Conservation (phyloP, 352 stramenopile genomes). For the Saprolegnia diclina region DNA sequence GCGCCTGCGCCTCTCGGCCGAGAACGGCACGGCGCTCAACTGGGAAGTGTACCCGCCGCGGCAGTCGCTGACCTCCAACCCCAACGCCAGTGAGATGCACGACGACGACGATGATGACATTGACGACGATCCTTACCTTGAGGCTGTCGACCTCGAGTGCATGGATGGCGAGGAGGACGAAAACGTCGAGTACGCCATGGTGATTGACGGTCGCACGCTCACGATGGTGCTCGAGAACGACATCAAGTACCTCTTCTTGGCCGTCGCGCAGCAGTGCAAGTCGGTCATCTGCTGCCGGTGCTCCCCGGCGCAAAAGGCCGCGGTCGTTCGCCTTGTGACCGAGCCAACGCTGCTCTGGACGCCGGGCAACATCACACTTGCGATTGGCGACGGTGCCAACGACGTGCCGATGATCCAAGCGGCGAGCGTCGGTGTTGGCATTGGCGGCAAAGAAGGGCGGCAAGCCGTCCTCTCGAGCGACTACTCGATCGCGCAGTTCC, state of each 20-base stretch:
- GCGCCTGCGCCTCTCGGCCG: conserved; percentile 30
- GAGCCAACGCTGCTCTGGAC: conserved; percentile 85
- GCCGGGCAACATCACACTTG: conserved; percentile 79
- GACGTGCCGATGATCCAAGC: conserved; percentile 87
- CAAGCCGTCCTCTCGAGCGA: conserved; percentile 82
- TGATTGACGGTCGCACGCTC: conserved; percentile 85
- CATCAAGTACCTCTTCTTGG: conserved; percentile 86
- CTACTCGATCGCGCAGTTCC: conserved; percentile 80
- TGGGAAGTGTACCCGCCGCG: conserved; percentile 10
- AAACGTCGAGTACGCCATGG: conserved; percentile 83
- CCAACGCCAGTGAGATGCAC: background rate
- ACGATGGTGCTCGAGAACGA: conserved; percentile 79
- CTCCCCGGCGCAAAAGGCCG: conserved; percentile 78
- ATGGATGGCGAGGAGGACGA: conserved; percentile 63
- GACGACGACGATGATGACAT: background rate
- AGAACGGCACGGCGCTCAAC: conserved; percentile 39
- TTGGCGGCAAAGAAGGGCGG: conserved; percentile 80
- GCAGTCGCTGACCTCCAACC: conserved; percentile 30
- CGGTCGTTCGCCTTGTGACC: conserved; percentile 81
- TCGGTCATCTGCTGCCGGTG: conserved; percentile 86
- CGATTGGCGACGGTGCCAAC: conserved; percentile 81
- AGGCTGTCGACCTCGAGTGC: conserved; percentile 52
- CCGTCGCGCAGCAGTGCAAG: conserved; percentile 83
- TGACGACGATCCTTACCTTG: conserved; percentile 34
- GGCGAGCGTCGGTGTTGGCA: conserved; percentile 78